Base-by-base conservation (phyloP, 805 yeast genomes). In the Candida awuae region DNA sequence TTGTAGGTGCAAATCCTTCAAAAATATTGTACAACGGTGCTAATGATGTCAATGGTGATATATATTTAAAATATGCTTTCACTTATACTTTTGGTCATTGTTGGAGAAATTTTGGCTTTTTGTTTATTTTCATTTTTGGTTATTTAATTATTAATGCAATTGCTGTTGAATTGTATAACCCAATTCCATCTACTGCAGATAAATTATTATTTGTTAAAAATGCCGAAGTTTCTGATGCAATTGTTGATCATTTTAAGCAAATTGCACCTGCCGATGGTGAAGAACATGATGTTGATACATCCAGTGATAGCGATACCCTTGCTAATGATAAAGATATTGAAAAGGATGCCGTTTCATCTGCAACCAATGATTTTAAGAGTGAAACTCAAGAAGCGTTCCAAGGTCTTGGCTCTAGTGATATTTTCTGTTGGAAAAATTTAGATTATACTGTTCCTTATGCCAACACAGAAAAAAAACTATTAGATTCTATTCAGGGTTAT, bases 81-180 rank as follows among this genome's bases (percentile, higher is more conserved):
- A 53, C 58, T 30, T 85, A 79, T 63, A 53, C 54, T 16, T 75
- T 68, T 51, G 46, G 58, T 16, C 84, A 85, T 58, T 68, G 72
- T 35, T 85, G 95, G 95, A 76, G 94, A 65, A 82, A 85, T 56
- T 68, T 80, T 41, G 95, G 78, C 42, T 68, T 73, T 41, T 39
- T 65, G 40, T 43, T 70, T 48, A 71, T 55, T 5, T 70, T 65
- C 49, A 55, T 63, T 29, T 28, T 68, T 13, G 66, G 70, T 45
- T 68, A 68, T 55, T 46, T 70, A 23, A 20, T 35, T 3, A 44
- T 59, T 25, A 51, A 55, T 33, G 44, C 54, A 4, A 6, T 60
- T 17, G 43, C 56, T 4, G 58, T 54, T 27, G 70, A 66, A 39
- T 9, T 39, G 14, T 52, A 48, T 37, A 56, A 56, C 37, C 62